These are phyloP conservation scores for Voacanga thouarsii DNA, from an alignment of 257 asterid species.

Conservation along the genomic window DNA sequence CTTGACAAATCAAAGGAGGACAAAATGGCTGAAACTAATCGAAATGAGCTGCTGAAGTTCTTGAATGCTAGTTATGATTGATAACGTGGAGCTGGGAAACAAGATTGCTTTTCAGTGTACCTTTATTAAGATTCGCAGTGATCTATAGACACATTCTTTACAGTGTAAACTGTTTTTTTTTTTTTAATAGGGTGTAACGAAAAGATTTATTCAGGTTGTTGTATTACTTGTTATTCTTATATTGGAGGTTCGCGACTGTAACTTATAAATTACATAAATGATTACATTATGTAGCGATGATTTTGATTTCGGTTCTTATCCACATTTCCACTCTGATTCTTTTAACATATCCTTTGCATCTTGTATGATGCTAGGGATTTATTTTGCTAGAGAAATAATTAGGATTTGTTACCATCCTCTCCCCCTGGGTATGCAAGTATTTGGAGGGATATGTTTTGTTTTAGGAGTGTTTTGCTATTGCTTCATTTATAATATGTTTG, in stretches of 20 bases:
- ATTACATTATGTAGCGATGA: neutral
- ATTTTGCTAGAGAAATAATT: too few species aligned
- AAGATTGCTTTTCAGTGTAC: neutral
- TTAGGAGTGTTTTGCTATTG: too few species aligned
- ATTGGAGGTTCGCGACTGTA: neutral
- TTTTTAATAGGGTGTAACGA: neutral
- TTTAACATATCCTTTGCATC: too few species aligned
- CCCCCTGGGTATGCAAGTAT: too few species aligned
- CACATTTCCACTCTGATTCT: neutral
- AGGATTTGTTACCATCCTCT: too few species aligned
- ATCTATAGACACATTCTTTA: neutral
- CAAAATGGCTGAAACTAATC: conserved; percentile 82
- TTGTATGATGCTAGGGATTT: too few species aligned
- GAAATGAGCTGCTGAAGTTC: conserved; percentile 83
- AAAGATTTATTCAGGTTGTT: neutral
- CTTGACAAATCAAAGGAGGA: conserved; percentile 95
- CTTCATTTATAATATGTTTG: too few species aligned
- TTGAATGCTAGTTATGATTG: conserved; percentile 96
- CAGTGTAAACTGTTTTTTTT: neutral
- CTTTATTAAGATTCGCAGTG: neutral
- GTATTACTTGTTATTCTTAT: neutral
- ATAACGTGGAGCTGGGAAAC: conserved; percentile 17
- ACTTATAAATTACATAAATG: neutral
- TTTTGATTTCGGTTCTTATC: neutral
- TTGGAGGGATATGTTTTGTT: too few species aligned